phyloP scores from a whole-genome alignment of 2,329 filamentous ascomycete species.

The Endoconidiophora polonica region DNA sequence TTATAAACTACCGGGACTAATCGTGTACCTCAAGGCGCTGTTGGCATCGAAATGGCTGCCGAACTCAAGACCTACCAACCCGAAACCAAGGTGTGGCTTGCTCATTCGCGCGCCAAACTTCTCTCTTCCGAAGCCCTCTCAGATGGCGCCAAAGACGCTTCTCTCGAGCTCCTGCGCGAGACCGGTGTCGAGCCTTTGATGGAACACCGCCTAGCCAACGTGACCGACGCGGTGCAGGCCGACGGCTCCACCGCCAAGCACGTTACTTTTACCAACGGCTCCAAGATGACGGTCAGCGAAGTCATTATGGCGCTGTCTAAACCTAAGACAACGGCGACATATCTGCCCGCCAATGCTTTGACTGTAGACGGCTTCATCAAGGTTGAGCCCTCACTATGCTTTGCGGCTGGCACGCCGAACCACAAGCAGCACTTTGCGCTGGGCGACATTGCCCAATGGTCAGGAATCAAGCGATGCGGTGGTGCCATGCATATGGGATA shows the following conservation, averaged over 20 bases:
- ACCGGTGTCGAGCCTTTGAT: conserved; percentile 49
- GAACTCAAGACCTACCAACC: conserved; percentile 57
- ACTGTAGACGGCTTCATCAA: conserved; percentile 49
- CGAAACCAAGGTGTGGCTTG: conserved; percentile 48
- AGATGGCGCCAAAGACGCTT: conserved; percentile 48
- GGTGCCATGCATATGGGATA: conserved; percentile 60
- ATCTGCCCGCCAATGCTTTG: conserved; percentile 41
- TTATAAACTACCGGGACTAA: conserved; percentile 8
- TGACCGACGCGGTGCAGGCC: conserved; percentile 27
- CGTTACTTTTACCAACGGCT: conserved; percentile 43
- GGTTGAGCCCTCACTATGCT: conserved; percentile 31
- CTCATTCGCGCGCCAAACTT: conserved; percentile 54
- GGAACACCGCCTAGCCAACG: conserved; percentile 37
- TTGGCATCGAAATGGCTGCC: conserved; percentile 68
- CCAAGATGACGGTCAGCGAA: conserved; percentile 41
- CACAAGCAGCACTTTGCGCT: conserved; percentile 46
- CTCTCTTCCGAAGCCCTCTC: conserved; percentile 59
- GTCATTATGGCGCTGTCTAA: conserved; percentile 55
- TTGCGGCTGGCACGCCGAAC: conserved; percentile 38
- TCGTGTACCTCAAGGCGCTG: conserved; percentile 33
- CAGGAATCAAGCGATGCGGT: conserved; percentile 65
- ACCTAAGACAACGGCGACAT: conserved; percentile 43
- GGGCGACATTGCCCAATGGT: conserved; percentile 55
- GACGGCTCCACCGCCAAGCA: conserved; percentile 27
- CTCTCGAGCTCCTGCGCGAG: conserved; percentile 40